Evolutionary conservation across 106 monocot species (phyloP), one percentile per base, ranked within the genome.

Genomic region (Allium cepa): DNA sequence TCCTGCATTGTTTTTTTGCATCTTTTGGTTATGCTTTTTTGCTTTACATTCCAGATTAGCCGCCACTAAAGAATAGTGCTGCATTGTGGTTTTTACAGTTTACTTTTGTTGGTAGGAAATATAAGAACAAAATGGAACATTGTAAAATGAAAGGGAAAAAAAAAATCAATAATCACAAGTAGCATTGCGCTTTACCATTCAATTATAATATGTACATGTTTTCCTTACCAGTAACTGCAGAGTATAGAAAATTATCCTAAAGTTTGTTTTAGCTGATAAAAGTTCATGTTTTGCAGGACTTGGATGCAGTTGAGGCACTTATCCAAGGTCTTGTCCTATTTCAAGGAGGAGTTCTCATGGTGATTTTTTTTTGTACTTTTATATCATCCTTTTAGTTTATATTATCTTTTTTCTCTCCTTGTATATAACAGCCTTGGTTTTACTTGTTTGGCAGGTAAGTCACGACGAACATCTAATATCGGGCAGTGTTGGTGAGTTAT

Each of bases 251-350:
- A 36, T 36, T 5, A 36, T 36, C 36, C 36, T 36, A 36, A 36
- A 22, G 22, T 22, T 22, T 22, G 36, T 36, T 36, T 36, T 36
- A 36, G 36, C 36, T 36, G 36, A 36, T 36, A 4, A 36, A 36
- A 36, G 36, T 5, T 36, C 36, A 36, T 66, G 8, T 51, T 5
- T 69, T 99, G 70, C 79, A 99, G 97, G 97, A 99, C 76, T 73
- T 99, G 58, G 97, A 99, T 89, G 92, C 97, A 10, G 97, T 99
- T 56, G 97, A 99, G 66, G 97, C 97, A 65, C 89, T 99, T 53
- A 99, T 99, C 45, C 97, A 99, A 75, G 97, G 97, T 47, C 78
- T 99, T 50, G 92, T 99, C 46, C 60, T 99, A 50, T 99, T 92
- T 75, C 97, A 99, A 78, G 97, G 97, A 67, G 97, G 97, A 8